Conservation (phyloP, 306 rosid genomes). For the Prunus mongolica region DNA sequence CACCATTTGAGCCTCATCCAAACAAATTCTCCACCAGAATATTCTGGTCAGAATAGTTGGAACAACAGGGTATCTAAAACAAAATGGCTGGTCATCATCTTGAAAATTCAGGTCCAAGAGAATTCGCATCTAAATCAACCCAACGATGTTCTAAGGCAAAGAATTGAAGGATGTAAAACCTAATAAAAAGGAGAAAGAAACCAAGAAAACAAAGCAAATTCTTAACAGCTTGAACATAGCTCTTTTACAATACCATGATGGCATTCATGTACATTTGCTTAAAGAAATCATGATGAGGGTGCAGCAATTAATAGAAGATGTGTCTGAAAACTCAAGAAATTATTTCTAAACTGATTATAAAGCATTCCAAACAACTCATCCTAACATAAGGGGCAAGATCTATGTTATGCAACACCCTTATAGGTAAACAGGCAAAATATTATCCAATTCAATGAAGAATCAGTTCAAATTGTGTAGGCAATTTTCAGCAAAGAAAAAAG, state of each 20-base stretch:
- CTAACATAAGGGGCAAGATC: not conserved
- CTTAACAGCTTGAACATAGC: not conserved
- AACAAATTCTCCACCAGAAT: slow-evolving; percentile 96
- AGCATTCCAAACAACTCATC: not conserved
- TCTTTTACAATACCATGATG: not conserved
- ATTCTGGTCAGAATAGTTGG: slow-evolving; percentile 92
- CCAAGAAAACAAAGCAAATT: not conserved
- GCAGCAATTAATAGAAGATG: not conserved
- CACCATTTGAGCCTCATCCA: slow-evolving; percentile 99
- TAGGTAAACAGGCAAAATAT: not conserved
- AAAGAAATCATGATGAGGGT: not conserved
- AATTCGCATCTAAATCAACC: slow-evolving; percentile 1
- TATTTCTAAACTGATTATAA: not conserved
- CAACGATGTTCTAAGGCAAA: not conserved
- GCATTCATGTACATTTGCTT: not conserved
- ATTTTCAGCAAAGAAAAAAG: not conserved
- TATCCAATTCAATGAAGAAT: not conserved
- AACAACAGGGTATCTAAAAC: slow-evolving; percentile 78
- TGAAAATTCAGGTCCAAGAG: slow-evolving; percentile 8
- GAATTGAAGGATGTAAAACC: not conserved
- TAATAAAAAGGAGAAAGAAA: not conserved
- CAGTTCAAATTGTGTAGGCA: not conserved
- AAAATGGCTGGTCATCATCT: slow-evolving; percentile 7
- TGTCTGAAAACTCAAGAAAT: not conserved
- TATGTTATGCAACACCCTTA: not conserved